Evolutionary conservation across 257 asterid genomes (phyloP), one percentile per base, ranked within the genome.

Genomic region (Paulownia fortunei): DNA sequence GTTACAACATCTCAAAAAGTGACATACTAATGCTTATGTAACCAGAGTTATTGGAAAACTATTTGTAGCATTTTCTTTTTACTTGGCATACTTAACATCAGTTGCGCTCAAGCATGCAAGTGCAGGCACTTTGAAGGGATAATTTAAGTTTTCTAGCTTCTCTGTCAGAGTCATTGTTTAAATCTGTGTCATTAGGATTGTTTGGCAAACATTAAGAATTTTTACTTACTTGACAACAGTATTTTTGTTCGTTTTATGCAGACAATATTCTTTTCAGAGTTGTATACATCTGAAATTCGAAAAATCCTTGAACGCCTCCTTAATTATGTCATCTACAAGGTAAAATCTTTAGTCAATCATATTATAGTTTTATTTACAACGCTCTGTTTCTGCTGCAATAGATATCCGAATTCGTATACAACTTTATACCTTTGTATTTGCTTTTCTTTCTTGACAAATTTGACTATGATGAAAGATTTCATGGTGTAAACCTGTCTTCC

Each of bases 271-370:
- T 94, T 94, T 82, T 88, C 97, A 47, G 94, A 90, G 86, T 81
- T 94, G 88, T 85, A 91, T 79, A 77, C 97, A n/a, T 87, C 97
- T 37, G 98, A 94, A 84, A 83, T 84, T 72, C 92, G 91, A 24
- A 94, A 94, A 89, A 80, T 88, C 87, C 92, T 87, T 73, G 98
- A 94, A 73, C 91, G 97, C 74, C 97, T 94, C 32, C 73, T 89
- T 78, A 90, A 94, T 86, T 94, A 94, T 85, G 81, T 90, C 76
- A 87, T 94, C 76, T 94, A 92, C 87, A 94, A 94, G 97, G 98
- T 94, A 84, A 73, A 68, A 52, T 72, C 49, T 69, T 61, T 52
- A 77, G 36, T n/a, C 30, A 18, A 6, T 37, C 16, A 64, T 49
- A 27, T 46, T 16, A 8, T 62, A 19, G 18, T 39, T 51, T 73